Percentiles rank a stretch among this genome's conserved stretches.
phyloP scores from a whole-genome alignment of 495 filamentous ascomycete species.

The Penicillium lividum region DNA sequence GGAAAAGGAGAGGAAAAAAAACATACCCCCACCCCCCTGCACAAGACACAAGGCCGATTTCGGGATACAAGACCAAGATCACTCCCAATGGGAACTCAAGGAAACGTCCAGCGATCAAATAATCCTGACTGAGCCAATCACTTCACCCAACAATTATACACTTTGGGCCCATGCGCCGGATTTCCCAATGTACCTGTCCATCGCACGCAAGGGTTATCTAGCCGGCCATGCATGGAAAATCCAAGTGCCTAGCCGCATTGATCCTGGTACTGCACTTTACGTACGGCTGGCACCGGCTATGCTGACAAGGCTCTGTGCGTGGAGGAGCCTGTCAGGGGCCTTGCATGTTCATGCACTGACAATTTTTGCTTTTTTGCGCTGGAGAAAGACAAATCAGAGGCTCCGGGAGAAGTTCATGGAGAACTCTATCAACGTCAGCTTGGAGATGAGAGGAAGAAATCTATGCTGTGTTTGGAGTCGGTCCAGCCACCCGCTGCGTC shows the following conservation, averaged over 20 bases:
- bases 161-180: slow-evolving; percentile 8
- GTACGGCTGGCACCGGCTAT: neutral
- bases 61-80: neutral
- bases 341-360: slow-evolving; percentile 8
- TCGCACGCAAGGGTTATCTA: slow-evolving; percentile 12
- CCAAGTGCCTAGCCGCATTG: slow-evolving; percentile 13
- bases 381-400: slow-evolving; percentile 2
- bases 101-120: neutral
- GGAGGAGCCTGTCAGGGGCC: slow-evolving; percentile 7
- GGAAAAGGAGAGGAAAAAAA: neutral
- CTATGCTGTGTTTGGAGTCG: neutral
- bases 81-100: slow-evolving; percentile 4
- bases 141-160: neutral
- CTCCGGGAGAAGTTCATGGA: neutral
- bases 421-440: slow-evolving; percentile 2
- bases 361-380: neutral
- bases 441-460: neutral
- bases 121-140: slow-evolving; percentile 6
- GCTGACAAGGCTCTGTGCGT: slow-evolving; percentile 3
- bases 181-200: slow-evolving; percentile 15
- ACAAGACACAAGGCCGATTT: slow-evolving; percentile 2
- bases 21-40: neutral
- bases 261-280: neutral
- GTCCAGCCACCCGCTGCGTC: slow-evolving; percentile 3
- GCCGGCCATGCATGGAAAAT: slow-evolving; percentile 20